phyloP scores from a whole-genome alignment of 2,329 filamentous ascomycete species.

The Colletotrichum filicis region DNA sequence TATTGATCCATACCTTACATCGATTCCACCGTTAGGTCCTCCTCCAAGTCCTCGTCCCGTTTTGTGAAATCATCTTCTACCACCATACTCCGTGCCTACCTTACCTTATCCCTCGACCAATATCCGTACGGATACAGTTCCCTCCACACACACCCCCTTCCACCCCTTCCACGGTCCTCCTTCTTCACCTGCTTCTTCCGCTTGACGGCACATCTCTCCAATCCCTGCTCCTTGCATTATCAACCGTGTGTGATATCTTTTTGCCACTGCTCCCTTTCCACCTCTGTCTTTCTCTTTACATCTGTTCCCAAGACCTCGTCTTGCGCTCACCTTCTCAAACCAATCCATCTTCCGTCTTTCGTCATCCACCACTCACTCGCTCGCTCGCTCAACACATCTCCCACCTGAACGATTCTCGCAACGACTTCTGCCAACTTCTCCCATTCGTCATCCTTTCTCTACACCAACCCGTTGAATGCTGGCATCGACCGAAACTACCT shows the following conservation, averaged over 20 bases:
- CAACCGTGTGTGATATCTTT: conserved; percentile 25
- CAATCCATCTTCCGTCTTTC: background rate
- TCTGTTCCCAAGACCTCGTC: background rate
- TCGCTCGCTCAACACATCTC: background rate
- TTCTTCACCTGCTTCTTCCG: background rate
- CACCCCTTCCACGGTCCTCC: background rate
- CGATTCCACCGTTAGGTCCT: background rate
- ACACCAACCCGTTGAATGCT: conserved; percentile 26
- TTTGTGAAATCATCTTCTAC: conserved; percentile 18
- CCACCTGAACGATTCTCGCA: conserved; percentile 11
- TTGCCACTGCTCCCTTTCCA: conserved; percentile 23
- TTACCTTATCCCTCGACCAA: conserved; percentile 5
- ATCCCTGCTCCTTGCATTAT: conserved; percentile 27
- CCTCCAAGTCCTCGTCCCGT: background rate
- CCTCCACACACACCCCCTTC: conserved; percentile 14
- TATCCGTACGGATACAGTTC: background rate
- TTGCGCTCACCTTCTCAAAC: background rate
- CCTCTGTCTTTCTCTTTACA: background rate
- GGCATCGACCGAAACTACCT: conserved; percentile 21
- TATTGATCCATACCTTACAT: background rate
- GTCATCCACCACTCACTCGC: background rate
- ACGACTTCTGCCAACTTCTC: background rate
- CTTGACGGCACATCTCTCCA: background rate
- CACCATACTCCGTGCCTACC: no score
- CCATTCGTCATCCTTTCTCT: background rate